Percentiles rank a stretch among this genome's conserved stretches.
These are phyloP conservation scores for Lactarius tabidus DNA, from an alignment of 768 basidiomycete species.

Conservation along the genomic window DNA sequence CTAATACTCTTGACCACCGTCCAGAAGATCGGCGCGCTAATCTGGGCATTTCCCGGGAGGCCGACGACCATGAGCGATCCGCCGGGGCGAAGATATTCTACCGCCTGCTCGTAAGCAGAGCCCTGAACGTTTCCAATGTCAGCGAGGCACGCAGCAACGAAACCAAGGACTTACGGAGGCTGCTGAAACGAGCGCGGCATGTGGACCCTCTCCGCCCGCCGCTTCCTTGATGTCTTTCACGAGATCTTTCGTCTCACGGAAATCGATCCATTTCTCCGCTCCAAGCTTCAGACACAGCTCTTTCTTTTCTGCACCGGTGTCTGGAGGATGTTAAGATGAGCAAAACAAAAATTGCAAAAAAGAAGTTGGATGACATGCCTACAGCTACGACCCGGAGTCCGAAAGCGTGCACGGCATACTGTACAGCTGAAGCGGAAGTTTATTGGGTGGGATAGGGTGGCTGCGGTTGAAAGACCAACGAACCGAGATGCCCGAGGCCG, in stretches of 20 bases:
- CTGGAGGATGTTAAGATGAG: conserved; percentile 33
- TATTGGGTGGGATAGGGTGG: neutral
- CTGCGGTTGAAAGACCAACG: neutral
- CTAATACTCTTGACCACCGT: conserved; percentile 62
- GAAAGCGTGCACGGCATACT: conserved; percentile 68
- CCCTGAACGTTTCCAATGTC: conserved; percentile 21
- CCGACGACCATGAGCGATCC: conserved; percentile 80
- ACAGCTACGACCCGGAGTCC: conserved; percentile 80
- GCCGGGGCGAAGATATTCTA: conserved; percentile 70
- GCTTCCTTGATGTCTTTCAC: conserved; percentile 58
- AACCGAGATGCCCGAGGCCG: conserved; percentile 78
- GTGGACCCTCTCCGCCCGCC: conserved; percentile 67
- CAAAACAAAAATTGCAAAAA: neutral
- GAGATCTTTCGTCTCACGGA: conserved; percentile 60
- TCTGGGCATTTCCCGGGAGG: conserved; percentile 52
- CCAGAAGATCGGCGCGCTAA: conserved; percentile 66
- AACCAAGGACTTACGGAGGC: conserved; percentile 37
- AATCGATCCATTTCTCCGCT: conserved; percentile 78
- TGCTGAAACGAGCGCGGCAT: conserved; percentile 61
- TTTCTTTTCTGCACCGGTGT: conserved; percentile 71
- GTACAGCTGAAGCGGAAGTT: conserved; percentile 48
- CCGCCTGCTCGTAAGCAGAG: conserved; percentile 48
- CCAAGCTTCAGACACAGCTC: conserved; percentile 58
- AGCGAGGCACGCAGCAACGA: conserved; percentile 28
- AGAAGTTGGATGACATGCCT: conserved; percentile 34